Base-by-base conservation (phyloP, 2,329 filamentous ascomycete species). In the Penicillium sumatraense region DNA sequence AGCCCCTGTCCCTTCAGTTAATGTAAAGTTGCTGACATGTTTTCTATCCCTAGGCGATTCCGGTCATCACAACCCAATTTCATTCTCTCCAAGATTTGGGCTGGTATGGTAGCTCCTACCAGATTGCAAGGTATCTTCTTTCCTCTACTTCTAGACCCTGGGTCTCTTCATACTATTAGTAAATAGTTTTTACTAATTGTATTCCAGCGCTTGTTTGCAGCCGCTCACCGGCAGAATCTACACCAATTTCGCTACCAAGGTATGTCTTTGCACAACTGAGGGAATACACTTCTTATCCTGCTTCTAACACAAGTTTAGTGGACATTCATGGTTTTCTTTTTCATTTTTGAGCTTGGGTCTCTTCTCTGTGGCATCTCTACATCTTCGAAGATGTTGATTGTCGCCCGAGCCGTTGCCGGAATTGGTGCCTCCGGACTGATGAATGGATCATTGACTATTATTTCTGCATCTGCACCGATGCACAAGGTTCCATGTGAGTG, bases 221-320 rank as follows among this genome's bases (percentile, higher is more conserved):
- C 81, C 81, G 1, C 71, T 84, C 14, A 76, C 79, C 0, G 83
- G 82, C 1, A 83, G 80, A 61, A 53, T 85, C 1, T 85, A 83
- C 57, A 77, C 67, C 2, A 68, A 76, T 24, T 76, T 79, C 45
- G 72, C 59, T 14, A 60, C 68, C 11, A 73, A 74, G 64, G 71
- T 72, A 56, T 36, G 27, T 21, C 24, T 21, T 14, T 24, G 16
- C n/a, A 11, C 16, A n/a, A n/a, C 11, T 23, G 8, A 24, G 16
- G 10, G 33, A 14, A 41, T n/a, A 8, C 8, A 41, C 11, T 6
- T 3, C 11, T 21, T 24, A 1, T 41, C 11, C 4, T 4, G 0
- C 10, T 20, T 11, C 16, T 46, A 27, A 46, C 42, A 46, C n/a
- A 13, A 57, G 4, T 18, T 1, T n/a, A 63, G 66, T 68, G 64